These are phyloP conservation scores for Dacryopinax primogenitus DNA, from an alignment of 768 basidiomycete species.

Conservation along the genomic window DNA sequence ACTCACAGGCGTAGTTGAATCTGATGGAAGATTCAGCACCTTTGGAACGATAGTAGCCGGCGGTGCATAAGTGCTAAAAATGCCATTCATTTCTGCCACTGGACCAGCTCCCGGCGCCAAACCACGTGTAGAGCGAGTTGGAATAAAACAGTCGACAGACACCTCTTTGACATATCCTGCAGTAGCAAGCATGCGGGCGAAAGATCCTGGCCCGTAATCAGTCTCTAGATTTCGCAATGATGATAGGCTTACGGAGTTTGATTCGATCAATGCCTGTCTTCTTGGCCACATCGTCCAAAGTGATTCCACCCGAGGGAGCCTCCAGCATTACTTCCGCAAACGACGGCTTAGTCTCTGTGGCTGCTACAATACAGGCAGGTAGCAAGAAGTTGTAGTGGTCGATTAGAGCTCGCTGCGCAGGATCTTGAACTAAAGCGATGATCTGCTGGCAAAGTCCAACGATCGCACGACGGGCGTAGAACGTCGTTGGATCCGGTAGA, in stretches of 20 bases:
- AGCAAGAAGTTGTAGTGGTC: neutral
- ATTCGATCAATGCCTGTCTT: neutral
- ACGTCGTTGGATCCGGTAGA: neutral
- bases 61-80: neutral
- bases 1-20: neutral
- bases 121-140: neutral
- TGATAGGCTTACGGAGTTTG: neutral
- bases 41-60: neutral
- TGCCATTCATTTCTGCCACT: neutral
- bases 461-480: neutral
- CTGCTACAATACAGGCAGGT: neutral
- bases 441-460: constrained; percentile 3
- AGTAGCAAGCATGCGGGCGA: neutral
- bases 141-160: neutral
- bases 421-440: neutral
- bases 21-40: neutral
- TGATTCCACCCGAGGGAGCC: neutral
- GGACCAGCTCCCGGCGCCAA: neutral
- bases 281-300: neutral
- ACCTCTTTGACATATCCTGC: neutral
- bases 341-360: neutral
- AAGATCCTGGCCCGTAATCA: neutral
- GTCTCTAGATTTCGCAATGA: no score
- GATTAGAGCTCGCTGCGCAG: neutral
- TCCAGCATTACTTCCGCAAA: neutral